A percentile compares a stretch with the other conserved stretches of the same genome.
Evolutionary conservation across 2,329 filamentous ascomycete species (phyloP).

Genomic region (Epichloe baconii): DNA sequence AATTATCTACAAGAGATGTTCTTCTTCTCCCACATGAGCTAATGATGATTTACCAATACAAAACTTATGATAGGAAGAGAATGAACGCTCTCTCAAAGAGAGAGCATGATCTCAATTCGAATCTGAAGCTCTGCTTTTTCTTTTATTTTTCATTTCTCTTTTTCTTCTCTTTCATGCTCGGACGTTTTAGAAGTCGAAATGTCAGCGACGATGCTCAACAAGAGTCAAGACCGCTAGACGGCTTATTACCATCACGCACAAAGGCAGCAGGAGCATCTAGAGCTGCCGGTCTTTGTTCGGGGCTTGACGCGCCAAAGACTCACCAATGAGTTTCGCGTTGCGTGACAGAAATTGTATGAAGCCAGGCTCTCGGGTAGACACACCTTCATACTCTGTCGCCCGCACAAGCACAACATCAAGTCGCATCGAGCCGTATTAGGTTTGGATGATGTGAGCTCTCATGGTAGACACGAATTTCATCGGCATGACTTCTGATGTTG

Average conservation of each 20-base stretch:
- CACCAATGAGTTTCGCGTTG: not conserved
- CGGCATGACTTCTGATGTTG: no score
- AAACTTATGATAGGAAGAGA: conserved; percentile 57
- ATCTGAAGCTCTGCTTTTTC: conserved; percentile 41
- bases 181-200: no score
- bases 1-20: not conserved
- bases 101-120: conserved; percentile 49
- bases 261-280: not conserved
- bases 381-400: no score
- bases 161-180: not conserved
- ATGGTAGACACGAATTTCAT: no score
- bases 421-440: no score
- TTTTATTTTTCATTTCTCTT: not conserved
- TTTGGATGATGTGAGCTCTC: no score
- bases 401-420: no score
- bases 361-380: not conserved
- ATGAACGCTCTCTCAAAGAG: conserved; percentile 41
- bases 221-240: not conserved
- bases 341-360: not conserved
- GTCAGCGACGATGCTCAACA: no score
- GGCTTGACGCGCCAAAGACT: no score
- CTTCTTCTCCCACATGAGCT: conserved; percentile 30
- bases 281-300: no score
- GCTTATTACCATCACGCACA: not conserved
- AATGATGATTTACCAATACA: conserved; percentile 43